These are phyloP conservation scores for Penicillium malachiteum DNA, from an alignment of 495 filamentous ascomycete species.

Conservation along the genomic window DNA sequence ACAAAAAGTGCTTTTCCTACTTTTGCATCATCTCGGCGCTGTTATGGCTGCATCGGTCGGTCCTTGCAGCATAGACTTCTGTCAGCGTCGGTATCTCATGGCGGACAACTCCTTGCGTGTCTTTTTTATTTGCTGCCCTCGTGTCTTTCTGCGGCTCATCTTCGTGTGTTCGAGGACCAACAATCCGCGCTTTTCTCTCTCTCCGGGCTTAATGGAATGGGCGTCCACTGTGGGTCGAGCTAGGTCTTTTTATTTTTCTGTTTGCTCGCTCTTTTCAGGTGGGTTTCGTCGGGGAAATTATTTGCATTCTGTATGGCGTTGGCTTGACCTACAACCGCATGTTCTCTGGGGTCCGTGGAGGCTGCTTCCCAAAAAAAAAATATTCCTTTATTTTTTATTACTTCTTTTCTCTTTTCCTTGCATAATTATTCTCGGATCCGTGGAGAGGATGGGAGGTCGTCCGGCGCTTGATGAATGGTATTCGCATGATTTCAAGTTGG, in stretches of 20 bases:
- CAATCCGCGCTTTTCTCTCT: conserved; percentile 31
- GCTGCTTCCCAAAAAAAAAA: conserved; percentile 24
- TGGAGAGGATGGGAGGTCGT: conserved; percentile 38
- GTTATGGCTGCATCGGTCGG: conserved; percentile 43
- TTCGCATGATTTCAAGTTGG: conserved; percentile 19
- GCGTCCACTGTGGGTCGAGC: not conserved
- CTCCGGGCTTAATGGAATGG: conserved; percentile 23
- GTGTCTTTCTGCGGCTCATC: conserved; percentile 20
- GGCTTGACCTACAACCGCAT: conserved; percentile 49
- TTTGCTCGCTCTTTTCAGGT: conserved; percentile 20
- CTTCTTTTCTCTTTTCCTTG: conserved; percentile 27
- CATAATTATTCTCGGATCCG: conserved; percentile 42
- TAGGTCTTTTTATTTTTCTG: conserved; percentile 5
- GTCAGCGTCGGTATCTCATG: conserved; percentile 54
- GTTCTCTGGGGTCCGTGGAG: conserved; percentile 42
- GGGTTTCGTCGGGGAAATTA: conserved; percentile 30
- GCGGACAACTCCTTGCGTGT: conserved; percentile 33
- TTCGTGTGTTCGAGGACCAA: conserved; percentile 15
- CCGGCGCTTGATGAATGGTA: conserved; percentile 34
- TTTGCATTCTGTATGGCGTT: conserved; percentile 54
- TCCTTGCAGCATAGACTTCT: conserved; percentile 48
- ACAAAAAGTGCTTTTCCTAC: conserved; percentile 43
- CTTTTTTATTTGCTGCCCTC: conserved; percentile 33
- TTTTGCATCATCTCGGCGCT: conserved; percentile 46
- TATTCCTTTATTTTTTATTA: conserved; percentile 20